These are phyloP conservation scores for Blastocystis sp. DNA, from an alignment of 352 stramenopile genomes.

Conservation along the genomic window DNA sequence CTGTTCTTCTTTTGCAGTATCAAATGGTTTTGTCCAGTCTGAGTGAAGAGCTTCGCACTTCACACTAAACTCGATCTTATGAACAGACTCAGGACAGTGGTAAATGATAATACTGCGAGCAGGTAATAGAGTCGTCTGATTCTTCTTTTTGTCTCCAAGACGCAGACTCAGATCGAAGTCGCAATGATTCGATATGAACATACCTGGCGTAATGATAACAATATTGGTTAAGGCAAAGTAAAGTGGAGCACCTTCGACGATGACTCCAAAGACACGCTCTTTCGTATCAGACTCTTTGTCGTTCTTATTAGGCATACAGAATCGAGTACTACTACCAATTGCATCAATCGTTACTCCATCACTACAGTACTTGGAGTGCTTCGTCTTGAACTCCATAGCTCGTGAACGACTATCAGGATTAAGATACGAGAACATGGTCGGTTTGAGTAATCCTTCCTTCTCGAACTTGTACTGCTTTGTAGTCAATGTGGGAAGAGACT, in stretches of 20 bases:
- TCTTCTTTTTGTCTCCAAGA: constrained; percentile 16
- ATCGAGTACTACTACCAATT: neutral
- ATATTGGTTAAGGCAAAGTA: constrained; percentile 18
- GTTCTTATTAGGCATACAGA: constrained; percentile 48
- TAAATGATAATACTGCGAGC: constrained; percentile 15
- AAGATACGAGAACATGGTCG: constrained; percentile 27
- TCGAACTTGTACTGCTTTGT: neutral
- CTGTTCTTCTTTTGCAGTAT: constrained; percentile 27
- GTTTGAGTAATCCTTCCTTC: neutral
- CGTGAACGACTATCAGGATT: neutral
- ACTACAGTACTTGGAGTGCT: neutral
- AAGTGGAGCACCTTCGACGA: neutral
- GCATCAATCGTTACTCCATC: constrained; percentile 27
- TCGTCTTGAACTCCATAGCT: neutral
- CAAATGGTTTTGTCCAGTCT: constrained; percentile 31
- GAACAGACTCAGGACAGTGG: neutral
- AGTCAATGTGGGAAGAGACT: neutral
- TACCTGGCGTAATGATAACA: constrained; percentile 13
- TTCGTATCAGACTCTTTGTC: neutral
- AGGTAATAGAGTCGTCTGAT: neutral
- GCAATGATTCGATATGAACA: constrained; percentile 20
- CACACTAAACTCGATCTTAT: constrained; percentile 45
- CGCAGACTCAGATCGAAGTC: neutral
- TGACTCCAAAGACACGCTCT: constrained; percentile 35
- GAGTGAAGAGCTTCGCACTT: neutral